These are phyloP conservation scores for Cadophora sp. DNA, from an alignment of 2,329 filamentous ascomycete genomes.

Conservation along the genomic window DNA sequence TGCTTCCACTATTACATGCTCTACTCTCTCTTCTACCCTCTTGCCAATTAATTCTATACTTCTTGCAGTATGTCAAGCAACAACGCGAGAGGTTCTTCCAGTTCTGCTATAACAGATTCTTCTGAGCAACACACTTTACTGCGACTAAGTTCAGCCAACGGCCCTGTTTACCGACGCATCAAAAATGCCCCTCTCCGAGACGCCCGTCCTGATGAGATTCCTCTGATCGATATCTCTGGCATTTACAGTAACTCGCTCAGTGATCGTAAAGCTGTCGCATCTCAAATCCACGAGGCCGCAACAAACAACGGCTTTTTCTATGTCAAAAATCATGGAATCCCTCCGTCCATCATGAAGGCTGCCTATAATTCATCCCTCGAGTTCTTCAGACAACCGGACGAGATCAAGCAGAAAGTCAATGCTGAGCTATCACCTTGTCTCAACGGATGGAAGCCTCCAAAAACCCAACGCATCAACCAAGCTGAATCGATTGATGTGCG, in stretches of 20 bases:
- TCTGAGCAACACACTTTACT: constrained; percentile 9
- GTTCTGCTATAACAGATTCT: not conserved
- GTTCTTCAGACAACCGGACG: constrained; percentile 45
- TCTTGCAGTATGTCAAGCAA: not conserved
- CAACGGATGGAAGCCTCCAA: constrained; percentile 26
- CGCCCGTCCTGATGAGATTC: constrained; percentile 49
- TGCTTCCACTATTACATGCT: not conserved
- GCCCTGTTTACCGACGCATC: constrained; percentile 22
- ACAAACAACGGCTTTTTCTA: constrained; percentile 54
- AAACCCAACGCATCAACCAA: constrained; percentile 24
- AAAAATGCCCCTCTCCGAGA: constrained; percentile 21
- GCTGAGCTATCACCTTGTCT: constrained; percentile 21
- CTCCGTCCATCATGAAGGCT: not conserved
- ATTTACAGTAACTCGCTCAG: constrained; percentile 46
- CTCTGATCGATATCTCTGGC: constrained; percentile 51
- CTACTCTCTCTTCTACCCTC: no score
- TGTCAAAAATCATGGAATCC: constrained; percentile 50
- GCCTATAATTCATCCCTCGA: constrained; percentile 21
- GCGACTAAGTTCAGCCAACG: constrained; percentile 23
- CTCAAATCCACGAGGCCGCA: constrained; percentile 47
- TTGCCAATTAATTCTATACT: not conserved
- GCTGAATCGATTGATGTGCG: constrained; percentile 24
- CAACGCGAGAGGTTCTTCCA: not conserved
- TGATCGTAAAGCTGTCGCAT: constrained; percentile 47
- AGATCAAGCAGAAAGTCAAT: constrained; percentile 47